Percentiles rank a stretch among this genome's conserved stretches.
Evolutionary conservation across 331 rosid species (phyloP).

Genomic region (Quercus tomentella): DNA sequence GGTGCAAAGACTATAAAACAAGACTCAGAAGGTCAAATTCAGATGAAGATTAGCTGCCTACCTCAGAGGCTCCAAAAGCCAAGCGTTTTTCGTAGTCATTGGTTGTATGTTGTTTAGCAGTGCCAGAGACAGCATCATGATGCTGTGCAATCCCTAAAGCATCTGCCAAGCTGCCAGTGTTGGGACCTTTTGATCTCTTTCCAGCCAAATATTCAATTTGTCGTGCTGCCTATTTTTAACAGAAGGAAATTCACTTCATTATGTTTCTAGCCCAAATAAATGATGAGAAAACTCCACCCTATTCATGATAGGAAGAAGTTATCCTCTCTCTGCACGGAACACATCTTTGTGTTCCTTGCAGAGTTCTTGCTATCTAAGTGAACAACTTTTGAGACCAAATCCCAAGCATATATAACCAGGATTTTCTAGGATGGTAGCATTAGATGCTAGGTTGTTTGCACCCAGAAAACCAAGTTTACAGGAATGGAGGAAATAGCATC

Average conservation of each 20-base stretch:
- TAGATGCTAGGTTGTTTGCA: background rate
- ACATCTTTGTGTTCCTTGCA: background rate
- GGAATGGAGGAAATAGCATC: background rate
- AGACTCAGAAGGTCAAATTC: background rate
- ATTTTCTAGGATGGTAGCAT: background rate
- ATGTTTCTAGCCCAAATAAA: background rate
- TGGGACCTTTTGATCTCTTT: conserved; percentile 26
- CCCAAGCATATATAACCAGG: background rate
- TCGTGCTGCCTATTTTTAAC: conserved; percentile 55
- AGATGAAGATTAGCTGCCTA: conserved; percentile 14
- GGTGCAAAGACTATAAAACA: background rate
- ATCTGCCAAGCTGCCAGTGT: conserved; percentile 61
- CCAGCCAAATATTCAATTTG: conserved; percentile 70
- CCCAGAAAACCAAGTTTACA: background rate
- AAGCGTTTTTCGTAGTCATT: conserved; percentile 80
- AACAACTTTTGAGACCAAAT: background rate
- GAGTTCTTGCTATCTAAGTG: background rate
- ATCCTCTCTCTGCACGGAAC: background rate
- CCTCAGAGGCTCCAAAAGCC: conserved; percentile 71
- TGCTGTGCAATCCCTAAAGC: conserved; percentile 86
- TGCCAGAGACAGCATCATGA: conserved; percentile 86
- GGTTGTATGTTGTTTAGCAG: conserved; percentile 85
- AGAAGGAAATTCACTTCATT: background rate
- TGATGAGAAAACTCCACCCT: background rate
- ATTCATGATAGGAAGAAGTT: background rate